Evolutionary conservation across 1,284 basidiomycete species (phyloP), one percentile per base, ranked within the genome.

Genomic region (Trichosporon sp.): DNA sequence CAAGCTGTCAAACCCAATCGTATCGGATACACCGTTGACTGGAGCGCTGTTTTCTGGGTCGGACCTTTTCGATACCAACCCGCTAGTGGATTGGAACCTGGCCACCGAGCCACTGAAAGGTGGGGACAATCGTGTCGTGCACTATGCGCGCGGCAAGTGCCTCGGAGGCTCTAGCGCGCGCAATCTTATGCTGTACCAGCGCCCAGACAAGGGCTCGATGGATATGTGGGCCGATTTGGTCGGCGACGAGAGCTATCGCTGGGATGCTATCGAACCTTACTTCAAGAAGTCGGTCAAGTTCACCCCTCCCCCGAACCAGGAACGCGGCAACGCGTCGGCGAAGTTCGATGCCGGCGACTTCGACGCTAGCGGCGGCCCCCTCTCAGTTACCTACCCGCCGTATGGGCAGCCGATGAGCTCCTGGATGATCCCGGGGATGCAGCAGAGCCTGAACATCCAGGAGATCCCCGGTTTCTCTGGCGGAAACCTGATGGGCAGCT

Each of bases 111-210:
- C 68, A 2, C 68, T 66, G 68, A 6, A 37, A 11, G 68, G 68
- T 1, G 64, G 26, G 4, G 54, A 31, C 31, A 35, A 35, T 14
- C 64, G 68, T 1, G 37, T 40, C 0, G 26, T 69, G 4, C 68
- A 65, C 51, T 69, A 69, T 35, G 68, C 68, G 12, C 68, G 65
- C 21, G 68, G 68, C 64, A 69, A 69, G 26, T 69, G 68, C 56
- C 64, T 69, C 16, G 68, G 68, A 14, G 68, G 68, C 0, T 59
- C 43, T 46, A 65, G 40, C 4, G 68, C 51, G 4, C 68, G 68
- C 5, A 66, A 69, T 38, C 65, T 65, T 14, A 69, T 69, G 68
- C 4, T 65, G 4, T 69, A 66, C 38, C 68, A 69, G 11, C 64
- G 64, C 0, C 64, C 64, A 0, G 68, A 69, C 68, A 37, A 37